A percentile compares a stretch with the other conserved stretches of the same genome.
Conservation (phyloP, 495 filamentous ascomycete genomes). For the Talaromyces thailandensis region DNA sequence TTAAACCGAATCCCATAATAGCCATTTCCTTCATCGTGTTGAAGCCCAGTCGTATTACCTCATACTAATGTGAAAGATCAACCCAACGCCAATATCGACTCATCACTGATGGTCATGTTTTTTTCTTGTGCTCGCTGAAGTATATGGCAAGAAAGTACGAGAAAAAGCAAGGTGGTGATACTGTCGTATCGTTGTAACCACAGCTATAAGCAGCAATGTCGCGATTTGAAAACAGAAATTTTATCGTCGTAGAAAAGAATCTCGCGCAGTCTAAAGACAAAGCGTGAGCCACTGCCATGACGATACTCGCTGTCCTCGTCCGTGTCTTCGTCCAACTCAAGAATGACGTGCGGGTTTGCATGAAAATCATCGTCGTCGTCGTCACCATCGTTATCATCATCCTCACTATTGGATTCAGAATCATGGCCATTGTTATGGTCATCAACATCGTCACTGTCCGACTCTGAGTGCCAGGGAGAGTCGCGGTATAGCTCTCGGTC, state of each 20-base stretch:
- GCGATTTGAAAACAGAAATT: constrained; percentile 72
- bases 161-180: background rate
- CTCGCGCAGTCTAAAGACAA: constrained; percentile 63
- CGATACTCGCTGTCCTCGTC: constrained; percentile 32
- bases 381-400: background rate
- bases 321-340: constrained; percentile 37
- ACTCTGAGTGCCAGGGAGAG: constrained; percentile 33
- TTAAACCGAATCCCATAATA: background rate
- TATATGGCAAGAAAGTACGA: background rate
- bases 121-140: background rate
- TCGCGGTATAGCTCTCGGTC: constrained; percentile 25
- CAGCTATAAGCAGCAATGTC: constrained; percentile 42
- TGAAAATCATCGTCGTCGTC: constrained; percentile 31
- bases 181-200: background rate
- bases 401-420: constrained; percentile 26
- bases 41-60: background rate
- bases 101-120: background rate
- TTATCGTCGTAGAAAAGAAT: constrained; percentile 89
- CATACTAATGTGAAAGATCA: background rate
- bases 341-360: constrained; percentile 11
- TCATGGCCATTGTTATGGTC: constrained; percentile 36
- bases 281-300: constrained; percentile 25
- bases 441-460: constrained; percentile 30
- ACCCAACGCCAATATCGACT: background rate
- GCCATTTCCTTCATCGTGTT: background rate